Evolutionary conservation across 495 filamentous ascomycete species (phyloP).

Genomic region (Penicillium subrubescens): DNA sequence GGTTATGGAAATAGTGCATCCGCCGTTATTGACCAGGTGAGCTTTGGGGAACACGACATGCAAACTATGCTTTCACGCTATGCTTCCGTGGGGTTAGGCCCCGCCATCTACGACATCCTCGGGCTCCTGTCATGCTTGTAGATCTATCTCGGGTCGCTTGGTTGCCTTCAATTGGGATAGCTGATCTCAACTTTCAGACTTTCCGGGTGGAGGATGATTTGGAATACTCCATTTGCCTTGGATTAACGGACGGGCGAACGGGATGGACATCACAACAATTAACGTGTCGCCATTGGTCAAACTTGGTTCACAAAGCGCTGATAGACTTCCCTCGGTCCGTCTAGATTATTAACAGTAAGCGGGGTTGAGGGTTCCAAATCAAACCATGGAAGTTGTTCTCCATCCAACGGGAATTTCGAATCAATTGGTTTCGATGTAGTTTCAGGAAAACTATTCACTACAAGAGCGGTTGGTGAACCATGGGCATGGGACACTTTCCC

Average conservation of each 20-base stretch:
- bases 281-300: not conserved
- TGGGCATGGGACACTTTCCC: too few relatives aligned
- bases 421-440: not conserved
- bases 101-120: not conserved
- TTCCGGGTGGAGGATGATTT: not conserved
- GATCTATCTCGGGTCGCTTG: not conserved
- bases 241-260: not conserved
- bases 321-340: slow-evolving; percentile 3
- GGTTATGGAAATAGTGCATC: not conserved
- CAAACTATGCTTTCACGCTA: slow-evolving; percentile 1
- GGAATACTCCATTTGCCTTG: not conserved
- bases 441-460: not conserved
- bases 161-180: not conserved
- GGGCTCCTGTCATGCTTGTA: not conserved
- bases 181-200: not conserved
- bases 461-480: not conserved
- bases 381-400: not conserved
- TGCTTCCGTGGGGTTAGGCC: not conserved
- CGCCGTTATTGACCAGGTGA: not conserved
- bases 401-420: not conserved
- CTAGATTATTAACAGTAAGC: not conserved
- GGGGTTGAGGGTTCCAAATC: not conserved
- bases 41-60: not conserved
- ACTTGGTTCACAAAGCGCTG: not conserved
- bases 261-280: not conserved